Percentiles rank a stretch among this genome's conserved stretches.
Conservation (phyloP, 805 yeast genomes). For the Candida golubevii region DNA sequence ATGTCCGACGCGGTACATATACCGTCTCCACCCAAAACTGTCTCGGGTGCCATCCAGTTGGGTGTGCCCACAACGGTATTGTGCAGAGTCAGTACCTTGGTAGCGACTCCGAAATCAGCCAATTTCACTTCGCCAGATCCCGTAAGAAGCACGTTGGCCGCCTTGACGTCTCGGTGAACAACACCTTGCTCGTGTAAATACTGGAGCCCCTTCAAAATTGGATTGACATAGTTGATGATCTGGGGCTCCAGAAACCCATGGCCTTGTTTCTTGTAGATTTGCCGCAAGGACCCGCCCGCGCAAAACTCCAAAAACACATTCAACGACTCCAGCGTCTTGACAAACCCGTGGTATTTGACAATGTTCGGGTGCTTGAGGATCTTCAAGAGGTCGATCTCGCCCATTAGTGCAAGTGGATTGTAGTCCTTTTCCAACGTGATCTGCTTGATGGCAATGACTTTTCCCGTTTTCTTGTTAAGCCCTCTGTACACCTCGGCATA, state of each 20-base stretch:
- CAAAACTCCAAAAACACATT: conserved; percentile 56
- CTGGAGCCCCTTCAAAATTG: conserved; percentile 47
- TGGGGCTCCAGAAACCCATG: conserved; percentile 53
- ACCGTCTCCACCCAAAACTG: conserved; percentile 73
- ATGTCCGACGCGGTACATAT: conserved; percentile 86
- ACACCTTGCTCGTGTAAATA: conserved; percentile 71
- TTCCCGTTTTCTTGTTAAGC: conserved; percentile 57
- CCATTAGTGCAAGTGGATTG: conserved; percentile 47
- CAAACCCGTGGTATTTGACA: conserved; percentile 57
- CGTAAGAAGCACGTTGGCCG: conserved; percentile 19
- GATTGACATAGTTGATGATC: conserved; percentile 41
- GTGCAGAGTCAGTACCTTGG: conserved; percentile 38
- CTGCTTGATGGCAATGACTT: conserved; percentile 76
- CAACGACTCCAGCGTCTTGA: conserved; percentile 47
- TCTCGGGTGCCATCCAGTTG: conserved; percentile 99
- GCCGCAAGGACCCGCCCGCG: conserved; percentile 62
- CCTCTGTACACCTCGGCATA: conserved; percentile 85
- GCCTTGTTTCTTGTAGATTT: conserved; percentile 43
- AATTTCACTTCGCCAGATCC: conserved; percentile 17
- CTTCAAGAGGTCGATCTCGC: conserved; percentile 63
- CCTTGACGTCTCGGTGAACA: conserved; percentile 80
- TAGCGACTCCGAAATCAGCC: conserved; percentile 78
- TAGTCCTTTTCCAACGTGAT: conserved; percentile 53
- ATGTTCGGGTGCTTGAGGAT: conserved; percentile 50
- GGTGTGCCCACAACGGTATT: conserved; percentile 75